Conservation (phyloP, 768 basidiomycete species). For the Hypsizygus marmoreus region DNA sequence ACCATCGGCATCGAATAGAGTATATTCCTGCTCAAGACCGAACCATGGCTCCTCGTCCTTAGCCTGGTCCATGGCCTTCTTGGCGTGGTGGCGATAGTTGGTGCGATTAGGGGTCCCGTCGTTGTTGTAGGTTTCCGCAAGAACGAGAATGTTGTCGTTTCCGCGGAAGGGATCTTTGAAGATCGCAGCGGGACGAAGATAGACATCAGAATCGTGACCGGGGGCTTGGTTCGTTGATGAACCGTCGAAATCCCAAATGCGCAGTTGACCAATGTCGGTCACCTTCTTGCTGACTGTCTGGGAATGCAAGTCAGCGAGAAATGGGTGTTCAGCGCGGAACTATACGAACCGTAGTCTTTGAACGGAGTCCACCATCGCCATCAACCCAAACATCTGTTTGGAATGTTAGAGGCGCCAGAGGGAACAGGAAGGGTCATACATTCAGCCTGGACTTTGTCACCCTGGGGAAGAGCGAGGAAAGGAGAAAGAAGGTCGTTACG, state of each 20-base stretch:
- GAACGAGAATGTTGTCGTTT: constrained; percentile 95
- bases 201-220: constrained; percentile 94
- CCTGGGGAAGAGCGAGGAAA: constrained; percentile 88
- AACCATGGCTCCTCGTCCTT: constrained; percentile 89
- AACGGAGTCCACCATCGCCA: constrained; percentile 91
- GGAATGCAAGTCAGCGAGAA: constrained; percentile 10
- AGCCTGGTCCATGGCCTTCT: constrained; percentile 94
- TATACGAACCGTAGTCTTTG: constrained; percentile 87
- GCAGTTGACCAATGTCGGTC: constrained; percentile 86
- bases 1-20: constrained; percentile 91
- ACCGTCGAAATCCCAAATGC: constrained; percentile 99
- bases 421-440: constrained; percentile 47
- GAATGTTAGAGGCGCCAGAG: constrained; percentile 16
- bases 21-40: constrained; percentile 99
- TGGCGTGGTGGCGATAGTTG: constrained; percentile 92
- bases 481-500: constrained; percentile 86
- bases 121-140: constrained; percentile 98
- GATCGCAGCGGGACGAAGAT: constrained; percentile 94
- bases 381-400: constrained; percentile 95
- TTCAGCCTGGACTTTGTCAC: constrained; percentile 93
- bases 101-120: constrained; percentile 97
- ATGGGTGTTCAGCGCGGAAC: constrained; percentile 1
- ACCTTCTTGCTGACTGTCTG: constrained; percentile 89
- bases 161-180: constrained; percentile 99
- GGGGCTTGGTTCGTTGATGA: constrained; percentile 98